Evolutionary conservation across 805 yeast genomes (phyloP), one percentile per base, ranked within the genome.

Genomic region (Hanseniaspora mollemarum): DNA sequence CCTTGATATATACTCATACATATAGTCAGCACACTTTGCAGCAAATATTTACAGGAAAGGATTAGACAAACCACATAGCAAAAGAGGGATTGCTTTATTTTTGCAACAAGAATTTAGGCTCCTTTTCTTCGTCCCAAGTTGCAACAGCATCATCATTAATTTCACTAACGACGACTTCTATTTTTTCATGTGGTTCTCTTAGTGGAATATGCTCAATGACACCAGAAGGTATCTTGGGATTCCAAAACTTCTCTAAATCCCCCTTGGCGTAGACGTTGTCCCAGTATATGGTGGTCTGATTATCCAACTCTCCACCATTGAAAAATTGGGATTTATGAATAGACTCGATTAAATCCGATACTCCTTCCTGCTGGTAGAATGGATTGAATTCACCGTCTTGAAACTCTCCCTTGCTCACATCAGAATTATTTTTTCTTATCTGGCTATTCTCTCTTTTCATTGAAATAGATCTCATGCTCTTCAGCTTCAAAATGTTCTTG

Each of bases 251-350:
- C 43, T 76, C 80, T 19, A 55, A 46, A 48, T 78, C 87, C 43
- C 97, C 97, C 67, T 78, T 78, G 65, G 95, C 76, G 94, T 94
- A 87, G 49, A 76, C 70, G 57, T 79, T 78, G 59, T 87, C 96
- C 97, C 97, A 88, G 58, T 71, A 73, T 22, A 51, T 55, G 39
- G 44, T 54, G 38, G 54, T 49, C 45, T 70, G 71, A 54, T 80
- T 71, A 54, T 79, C 81, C 51, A 82, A 87, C n/a, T 82, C 69
- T 10, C 81, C 80, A 46, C 78, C 73, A 29, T 78, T 68, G 15
- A 37, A 32, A 41, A 36, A 18, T 19, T 36, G 28, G 33, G 63
- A 54, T 44, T 60, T 58, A 15, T 52, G 26, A 29, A 64, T 46
- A 2, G 65, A 59, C 43, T 65, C 67, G 24, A 59, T 57, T 56